Evolutionary conservation across 495 filamentous ascomycete species (phyloP).

Genomic region (Cenococcum geophilum): DNA sequence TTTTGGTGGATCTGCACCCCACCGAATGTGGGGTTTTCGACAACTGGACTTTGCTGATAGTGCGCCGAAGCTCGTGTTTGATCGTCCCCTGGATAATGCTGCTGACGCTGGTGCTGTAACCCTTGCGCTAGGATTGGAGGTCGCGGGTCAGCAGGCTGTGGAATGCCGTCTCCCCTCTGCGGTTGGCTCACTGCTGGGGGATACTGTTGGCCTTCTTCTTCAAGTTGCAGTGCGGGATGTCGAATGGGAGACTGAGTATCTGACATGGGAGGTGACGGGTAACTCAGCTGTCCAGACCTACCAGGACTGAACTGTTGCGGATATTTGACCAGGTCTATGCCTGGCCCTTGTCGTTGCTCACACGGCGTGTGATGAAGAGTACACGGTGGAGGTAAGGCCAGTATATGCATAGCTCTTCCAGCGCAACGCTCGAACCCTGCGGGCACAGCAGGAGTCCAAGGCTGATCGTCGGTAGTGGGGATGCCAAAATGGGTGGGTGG

Average conservation of each 20-base stretch:
- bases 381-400: slow-evolving; percentile 28
- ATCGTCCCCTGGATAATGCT: slow-evolving; percentile 24
- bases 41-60: slow-evolving; percentile 12
- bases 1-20: slow-evolving; percentile 23
- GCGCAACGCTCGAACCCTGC: slow-evolving; percentile 26
- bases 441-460: slow-evolving; percentile 29
- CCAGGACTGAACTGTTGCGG: slow-evolving; percentile 26
- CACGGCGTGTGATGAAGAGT: slow-evolving; percentile 26
- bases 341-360: slow-evolving; percentile 31
- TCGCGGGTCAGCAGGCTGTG: slow-evolving; percentile 13
- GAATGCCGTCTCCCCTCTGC: slow-evolving; percentile 18
- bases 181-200: slow-evolving; percentile 17
- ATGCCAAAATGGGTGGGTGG: slow-evolving; percentile 18
- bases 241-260: slow-evolving; percentile 35
- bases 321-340: slow-evolving; percentile 25
- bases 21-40: slow-evolving; percentile 16
- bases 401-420: slow-evolving; percentile 32
- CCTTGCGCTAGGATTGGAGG: slow-evolving; percentile 8
- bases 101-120: slow-evolving; percentile 16
- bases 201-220: slow-evolving; percentile 25
- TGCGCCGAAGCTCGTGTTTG: slow-evolving; percentile 13
- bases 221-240: slow-evolving; percentile 26
- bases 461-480: slow-evolving; percentile 20
- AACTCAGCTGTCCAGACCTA: slow-evolving; percentile 29
- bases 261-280: slow-evolving; percentile 43